A percentile compares a stretch with the other conserved stretches of the same genome.
Conservation (phyloP, 306 rosid genomes). For the Hippophae gyantsensis region DNA sequence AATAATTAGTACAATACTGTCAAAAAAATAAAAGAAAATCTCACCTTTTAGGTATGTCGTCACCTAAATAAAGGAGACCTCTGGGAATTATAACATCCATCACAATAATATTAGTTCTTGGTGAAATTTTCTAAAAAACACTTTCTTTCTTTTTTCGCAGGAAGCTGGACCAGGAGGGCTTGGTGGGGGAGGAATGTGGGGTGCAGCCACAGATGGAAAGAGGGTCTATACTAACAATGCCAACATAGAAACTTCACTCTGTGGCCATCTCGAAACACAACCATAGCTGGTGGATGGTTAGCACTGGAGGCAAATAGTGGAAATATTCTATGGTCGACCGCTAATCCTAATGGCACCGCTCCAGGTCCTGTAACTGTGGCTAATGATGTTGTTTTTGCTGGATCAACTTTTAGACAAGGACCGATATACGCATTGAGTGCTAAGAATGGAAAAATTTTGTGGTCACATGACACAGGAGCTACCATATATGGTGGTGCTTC, state of each 20-base stretch:
- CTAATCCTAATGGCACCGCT: constrained; percentile 18
- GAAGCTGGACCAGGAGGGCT: constrained; percentile 53
- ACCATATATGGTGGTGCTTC: constrained; percentile 49
- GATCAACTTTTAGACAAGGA: constrained; percentile 30
- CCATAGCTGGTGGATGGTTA: constrained; percentile 52
- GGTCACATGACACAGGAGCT: constrained; percentile 36
- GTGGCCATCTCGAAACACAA: constrained; percentile 27
- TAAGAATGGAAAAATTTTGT: constrained; percentile 30
- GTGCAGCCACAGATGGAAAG: constrained; percentile 49
- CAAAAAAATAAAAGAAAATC: too few species aligned
- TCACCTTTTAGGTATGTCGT: too few species aligned
- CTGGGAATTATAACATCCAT: background rate
- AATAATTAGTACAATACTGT: too few species aligned
- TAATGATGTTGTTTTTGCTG: constrained; percentile 44
- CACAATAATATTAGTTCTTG: background rate
- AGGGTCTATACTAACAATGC: constrained; percentile 49
- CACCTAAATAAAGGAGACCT: too few species aligned
- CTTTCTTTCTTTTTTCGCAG: constrained; percentile 10
- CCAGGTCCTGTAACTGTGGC: constrained; percentile 43
- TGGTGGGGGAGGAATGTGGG: constrained; percentile 52
- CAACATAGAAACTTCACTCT: constrained; percentile 37
- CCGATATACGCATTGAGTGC: constrained; percentile 34
- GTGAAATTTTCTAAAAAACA: background rate
- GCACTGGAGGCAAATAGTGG: constrained; percentile 42
- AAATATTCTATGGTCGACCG: constrained; percentile 39